Evolutionary conservation across 768 basidiomycete species (phyloP), one percentile per base, ranked within the genome.

Genomic region (Tulasnella sp.): DNA sequence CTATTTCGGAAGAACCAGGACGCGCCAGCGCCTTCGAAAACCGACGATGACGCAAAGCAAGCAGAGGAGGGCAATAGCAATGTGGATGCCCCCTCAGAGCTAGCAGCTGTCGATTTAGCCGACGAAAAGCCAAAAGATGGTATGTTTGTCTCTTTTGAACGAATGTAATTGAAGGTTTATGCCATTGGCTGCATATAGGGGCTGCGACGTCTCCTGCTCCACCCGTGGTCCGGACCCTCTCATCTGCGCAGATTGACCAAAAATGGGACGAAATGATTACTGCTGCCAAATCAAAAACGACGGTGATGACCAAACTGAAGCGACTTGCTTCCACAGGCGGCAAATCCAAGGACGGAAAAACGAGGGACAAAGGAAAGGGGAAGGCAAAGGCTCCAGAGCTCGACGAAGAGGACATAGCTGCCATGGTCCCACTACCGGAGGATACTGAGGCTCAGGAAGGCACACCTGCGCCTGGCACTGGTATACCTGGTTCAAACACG

Each of bases 251-350:
- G 25, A 48, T 57, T 19, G 55, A 45, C 12, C 32, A 15, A 9
- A 31, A 57, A 34, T 55, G 53, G 53, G 53, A 55, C 4, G 39
- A 29, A 46, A 27, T 19, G 14, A 31, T 57, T 17, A 36, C 42
- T 29, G 41, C 8, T 17, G 43, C 43, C 6, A 57, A 46, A 45
- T 2, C 41, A 11, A 57, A 34, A n/a, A 14, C 42, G 12, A 57
- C 46, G 29, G 42, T 57, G 23, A 32, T 57, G 12, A 14, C n/a
- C 6, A 57, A 48, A 14, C 34, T 57, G 27, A 57, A 46, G 42
- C 29, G 55, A 9, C 17, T 57, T 12, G 32, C 27, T 9, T 49
- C 48, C 27, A 49, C 21, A 29, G 48, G 34, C 17, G 48, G 48
- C 48, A 49, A 43, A 12, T 45, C 43, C 6, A 45, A 45, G 46